A percentile compares a stretch with the other conserved stretches of the same genome.
Conservation (phyloP, 108 stramenopile species). For the Skeletonema marinoi region DNA sequence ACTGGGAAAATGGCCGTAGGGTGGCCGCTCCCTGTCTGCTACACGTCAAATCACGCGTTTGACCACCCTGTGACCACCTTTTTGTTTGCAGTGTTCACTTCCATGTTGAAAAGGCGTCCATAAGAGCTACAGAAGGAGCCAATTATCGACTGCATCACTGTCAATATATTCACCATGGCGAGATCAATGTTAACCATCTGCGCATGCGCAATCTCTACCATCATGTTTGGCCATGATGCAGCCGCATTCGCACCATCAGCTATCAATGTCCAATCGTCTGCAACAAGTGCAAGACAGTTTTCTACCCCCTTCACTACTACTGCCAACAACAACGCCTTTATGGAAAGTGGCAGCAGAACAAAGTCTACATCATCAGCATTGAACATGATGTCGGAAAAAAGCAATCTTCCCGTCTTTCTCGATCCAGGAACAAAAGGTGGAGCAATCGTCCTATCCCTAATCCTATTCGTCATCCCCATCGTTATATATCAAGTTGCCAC, state of each 20-base stretch:
- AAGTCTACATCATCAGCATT: background rate
- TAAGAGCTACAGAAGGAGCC: background rate
- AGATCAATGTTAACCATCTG: constrained; percentile 1
- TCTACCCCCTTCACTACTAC: background rate
- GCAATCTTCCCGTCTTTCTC: constrained; percentile 75
- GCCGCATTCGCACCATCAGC: background rate
- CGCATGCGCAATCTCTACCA: background rate
- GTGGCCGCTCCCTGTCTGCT: too few species aligned
- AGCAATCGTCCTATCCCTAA: constrained; percentile 71
- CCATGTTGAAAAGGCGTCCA: background rate
- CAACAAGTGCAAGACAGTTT: background rate
- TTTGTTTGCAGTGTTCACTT: background rate
- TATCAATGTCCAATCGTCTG: background rate
- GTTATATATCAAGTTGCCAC: constrained; percentile 68
- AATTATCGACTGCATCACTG: background rate
- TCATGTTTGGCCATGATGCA: background rate
- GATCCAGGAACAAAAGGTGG: constrained; percentile 89
- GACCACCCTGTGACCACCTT: too few species aligned
- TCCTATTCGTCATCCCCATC: constrained; percentile 78
- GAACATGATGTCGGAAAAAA: constrained; percentile 31
- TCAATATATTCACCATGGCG: constrained; percentile 1
- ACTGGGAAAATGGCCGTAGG: too few species aligned
- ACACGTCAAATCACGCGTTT: too few species aligned
- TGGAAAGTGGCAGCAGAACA: background rate
- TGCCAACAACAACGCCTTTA: background rate